Percentiles rank a stretch among this genome's conserved stretches.
phyloP scores from a whole-genome alignment of 345 rosid genomes.

The Aquilaria malaccensis region DNA sequence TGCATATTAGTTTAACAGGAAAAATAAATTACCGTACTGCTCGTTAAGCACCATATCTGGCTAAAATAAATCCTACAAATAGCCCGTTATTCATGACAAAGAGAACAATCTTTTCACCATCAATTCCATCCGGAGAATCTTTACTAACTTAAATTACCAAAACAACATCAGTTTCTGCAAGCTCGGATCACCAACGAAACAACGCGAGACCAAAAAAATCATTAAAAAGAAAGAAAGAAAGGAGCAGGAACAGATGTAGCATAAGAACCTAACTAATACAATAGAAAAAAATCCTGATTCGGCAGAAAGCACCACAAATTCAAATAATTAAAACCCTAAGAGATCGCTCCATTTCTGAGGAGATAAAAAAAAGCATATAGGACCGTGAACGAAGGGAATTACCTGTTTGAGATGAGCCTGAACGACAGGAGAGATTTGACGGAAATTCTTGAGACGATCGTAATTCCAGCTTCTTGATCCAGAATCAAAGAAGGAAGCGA shows the following conservation, averaged over 20 bases:
- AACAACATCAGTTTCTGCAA: no score
- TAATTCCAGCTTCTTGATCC: slow-evolving; percentile 59
- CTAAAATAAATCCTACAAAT: no score
- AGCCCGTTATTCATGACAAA: no score
- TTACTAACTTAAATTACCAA: no score
- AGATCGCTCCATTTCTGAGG: background rate
- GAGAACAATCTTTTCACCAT: no score
- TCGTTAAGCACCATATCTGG: slow-evolving; percentile 1
- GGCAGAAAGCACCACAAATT: background rate
- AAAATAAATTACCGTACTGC: background rate
- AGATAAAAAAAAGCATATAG: background rate
- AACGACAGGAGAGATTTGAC: slow-evolving; percentile 68
- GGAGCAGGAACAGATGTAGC: background rate
- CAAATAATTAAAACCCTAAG: background rate
- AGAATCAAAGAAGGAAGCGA: slow-evolving; percentile 71
- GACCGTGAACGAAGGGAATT: background rate
- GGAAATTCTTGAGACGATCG: slow-evolving; percentile 71
- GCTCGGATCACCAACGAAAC: no score
- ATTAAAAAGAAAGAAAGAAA: background rate
- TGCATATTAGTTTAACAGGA: background rate
- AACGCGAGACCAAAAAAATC: background rate
- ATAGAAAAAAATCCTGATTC: background rate
- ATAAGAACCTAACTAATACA: background rate
- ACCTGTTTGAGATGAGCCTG: slow-evolving; percentile 93
- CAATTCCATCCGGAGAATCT: no score